Base-by-base conservation (phyloP, 805 yeast species). In the Candida pini region DNA sequence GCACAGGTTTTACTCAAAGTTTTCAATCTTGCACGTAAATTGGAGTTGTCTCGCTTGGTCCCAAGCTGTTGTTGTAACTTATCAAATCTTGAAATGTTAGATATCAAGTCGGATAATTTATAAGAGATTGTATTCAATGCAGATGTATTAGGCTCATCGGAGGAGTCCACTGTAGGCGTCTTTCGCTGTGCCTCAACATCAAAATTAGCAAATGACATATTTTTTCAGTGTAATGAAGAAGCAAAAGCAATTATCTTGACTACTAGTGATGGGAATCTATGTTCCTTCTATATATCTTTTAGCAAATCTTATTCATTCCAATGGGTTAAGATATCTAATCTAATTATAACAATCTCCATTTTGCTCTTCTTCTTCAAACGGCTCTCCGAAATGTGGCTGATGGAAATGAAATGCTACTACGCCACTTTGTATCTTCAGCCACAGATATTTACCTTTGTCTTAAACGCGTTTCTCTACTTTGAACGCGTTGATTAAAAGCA, bases 151-250 rank as follows among this genome's bases (percentile, higher is more conserved):
- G 22, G 33, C 22, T 17, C 20, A 10, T 14, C 20, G 10, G 17
- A 10, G 18, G 21, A 17, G n/a, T 21, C 12, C 16, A 12, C 32
- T 29, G 26, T 31, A 30, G 26, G 19, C 18, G 14, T 15, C 29
- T 46, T 60, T 22, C 25, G 25, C 42, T 73, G 77, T 2, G 78
- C 71, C 48, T 73, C 78, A 9, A 65, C 34, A 47, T 72, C 77
- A 40, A 58, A 61, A 36, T 70, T 69, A 26, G 78, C 78, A 60
- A 73, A 73, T 10, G 79, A 73, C 79, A 73, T 73, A n/a, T 22
- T 22, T 4, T 22, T 22, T 4, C 5, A 22, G 8, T 22, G 25
- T 5, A 7, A 20, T 20, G 8, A 20, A 8, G 23, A 10, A 20
- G 23, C 9, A 22, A 12, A 5, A 4, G 25, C 25, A 5, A 7